phyloP scores from a whole-genome alignment of 1,139 yeast species.

The Scheffersomyces titani region DNA sequence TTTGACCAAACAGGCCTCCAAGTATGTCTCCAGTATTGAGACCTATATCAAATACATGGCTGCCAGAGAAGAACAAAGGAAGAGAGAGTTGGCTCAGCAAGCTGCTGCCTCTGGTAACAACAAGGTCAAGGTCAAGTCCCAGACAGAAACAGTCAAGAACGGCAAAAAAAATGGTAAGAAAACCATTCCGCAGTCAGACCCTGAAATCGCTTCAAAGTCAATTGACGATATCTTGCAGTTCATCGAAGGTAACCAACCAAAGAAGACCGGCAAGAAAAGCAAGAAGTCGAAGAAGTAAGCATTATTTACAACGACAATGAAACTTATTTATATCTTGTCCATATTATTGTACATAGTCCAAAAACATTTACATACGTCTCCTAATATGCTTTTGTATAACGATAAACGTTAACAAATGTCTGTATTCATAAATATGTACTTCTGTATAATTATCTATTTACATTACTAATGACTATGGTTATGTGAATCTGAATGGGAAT shows the following conservation, averaged over 20 bases:
- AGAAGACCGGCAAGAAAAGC: conserved; percentile 16
- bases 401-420: no score
- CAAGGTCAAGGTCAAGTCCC: conserved; percentile 11
- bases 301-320: conserved; percentile 7
- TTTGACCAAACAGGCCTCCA: conserved; percentile 62
- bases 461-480: conserved; percentile 1
- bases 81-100: conserved; percentile 22
- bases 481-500: neutral
- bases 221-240: conserved; percentile 69
- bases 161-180: conserved; percentile 22
- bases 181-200: conserved; percentile 37
- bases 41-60: conserved; percentile 40
- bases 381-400: conserved; percentile 8
- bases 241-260: conserved; percentile 53
- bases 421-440: conserved; percentile 1
- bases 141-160: conserved; percentile 10
- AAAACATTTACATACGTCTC: conserved; percentile 3
- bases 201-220: conserved; percentile 59
- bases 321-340: conserved; percentile 10
- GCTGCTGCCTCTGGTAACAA: conserved; percentile 14
- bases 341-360: conserved; percentile 11
- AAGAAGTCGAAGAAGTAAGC: conserved; percentile 17
- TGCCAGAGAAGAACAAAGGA: conserved; percentile 30
- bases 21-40: conserved; percentile 56
- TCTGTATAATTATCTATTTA: conserved; percentile 1